These are phyloP conservation scores for Alternaria arbusti DNA, from an alignment of 2,329 filamentous ascomycete genomes.

Conservation along the genomic window DNA sequence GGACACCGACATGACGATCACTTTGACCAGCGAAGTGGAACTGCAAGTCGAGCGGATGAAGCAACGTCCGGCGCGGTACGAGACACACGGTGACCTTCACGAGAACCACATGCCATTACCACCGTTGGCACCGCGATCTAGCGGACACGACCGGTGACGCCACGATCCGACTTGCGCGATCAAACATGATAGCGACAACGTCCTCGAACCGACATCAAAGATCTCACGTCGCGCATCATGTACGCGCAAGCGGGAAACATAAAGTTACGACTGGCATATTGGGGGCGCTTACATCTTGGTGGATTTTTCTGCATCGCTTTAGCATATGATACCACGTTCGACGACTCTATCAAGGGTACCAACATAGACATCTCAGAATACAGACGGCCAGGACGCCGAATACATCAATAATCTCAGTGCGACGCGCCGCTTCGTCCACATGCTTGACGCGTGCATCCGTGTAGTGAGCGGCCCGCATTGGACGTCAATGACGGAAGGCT, in stretches of 20 bases:
- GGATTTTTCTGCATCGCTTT: not conserved
- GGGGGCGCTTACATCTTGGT: not conserved
- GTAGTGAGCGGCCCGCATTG: not conserved
- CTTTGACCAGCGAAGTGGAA: slow-evolving; percentile 24
- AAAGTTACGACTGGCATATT: not conserved
- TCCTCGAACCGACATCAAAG: not conserved
- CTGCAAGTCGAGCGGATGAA: slow-evolving; percentile 18
- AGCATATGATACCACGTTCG: not conserved
- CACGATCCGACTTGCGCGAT: not conserved
- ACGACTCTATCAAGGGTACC: slow-evolving; percentile 8
- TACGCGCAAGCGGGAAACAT: not conserved
- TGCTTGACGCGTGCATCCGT: not conserved
- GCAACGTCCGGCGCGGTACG: not conserved
- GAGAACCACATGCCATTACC: slow-evolving; percentile 7
- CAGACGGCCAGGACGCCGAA: not conserved
- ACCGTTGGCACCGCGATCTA: not conserved
- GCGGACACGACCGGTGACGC: not conserved
- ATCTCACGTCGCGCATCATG: not conserved
- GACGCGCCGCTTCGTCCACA: not conserved
- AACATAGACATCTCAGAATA: not conserved
- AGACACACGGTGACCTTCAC: not conserved
- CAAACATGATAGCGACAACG: not conserved
- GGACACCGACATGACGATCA: slow-evolving; percentile 28
- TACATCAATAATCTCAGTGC: not conserved
- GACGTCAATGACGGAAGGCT: too few relatives aligned